Percentiles rank a stretch among this genome's conserved stretches.
Conservation (phyloP, 345 rosid species). For the Dovyalis caffra region DNA sequence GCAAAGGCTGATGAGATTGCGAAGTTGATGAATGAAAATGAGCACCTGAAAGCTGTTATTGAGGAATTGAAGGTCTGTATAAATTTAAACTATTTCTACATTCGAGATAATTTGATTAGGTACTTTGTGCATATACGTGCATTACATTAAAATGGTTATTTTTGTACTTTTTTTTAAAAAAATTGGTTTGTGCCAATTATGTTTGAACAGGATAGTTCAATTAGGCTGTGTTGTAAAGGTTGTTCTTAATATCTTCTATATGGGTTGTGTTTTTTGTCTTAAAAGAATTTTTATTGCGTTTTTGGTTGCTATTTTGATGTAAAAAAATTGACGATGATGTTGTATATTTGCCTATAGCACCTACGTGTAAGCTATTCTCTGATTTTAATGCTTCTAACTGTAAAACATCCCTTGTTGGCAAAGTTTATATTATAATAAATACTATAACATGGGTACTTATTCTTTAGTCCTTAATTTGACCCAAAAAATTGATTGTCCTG, state of each 20-base stretch:
- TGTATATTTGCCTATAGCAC: not conserved
- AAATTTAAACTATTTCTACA: conserved; percentile 13
- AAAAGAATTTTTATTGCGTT: not conserved
- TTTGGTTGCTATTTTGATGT: not conserved
- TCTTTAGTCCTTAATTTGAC: not conserved
- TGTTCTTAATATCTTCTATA: not conserved
- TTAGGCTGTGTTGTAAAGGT: not conserved
- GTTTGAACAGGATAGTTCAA: not conserved
- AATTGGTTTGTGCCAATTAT: not conserved
- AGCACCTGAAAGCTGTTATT: conserved; percentile 68
- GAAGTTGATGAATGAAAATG: conserved; percentile 92
- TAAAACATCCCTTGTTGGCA: not conserved
- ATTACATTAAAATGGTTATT: not conserved
- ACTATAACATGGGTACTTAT: not conserved
- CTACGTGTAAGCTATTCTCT: not conserved
- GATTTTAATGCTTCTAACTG: not conserved
- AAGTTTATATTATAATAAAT: not conserved
- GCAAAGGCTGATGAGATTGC: conserved; percentile 99
- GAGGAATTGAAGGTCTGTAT: conserved; percentile 85
- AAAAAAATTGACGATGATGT: not conserved
- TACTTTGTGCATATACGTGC: not conserved
- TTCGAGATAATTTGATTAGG: not conserved
- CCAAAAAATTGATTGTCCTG: not conserved
- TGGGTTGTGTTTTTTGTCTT: not conserved
- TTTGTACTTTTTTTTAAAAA: not conserved